A percentile compares a stretch with the other conserved stretches of the same genome.
Evolutionary conservation across 2,329 filamentous ascomycete species (phyloP).

Genomic region (Hymenoscyphus infarciens): DNA sequence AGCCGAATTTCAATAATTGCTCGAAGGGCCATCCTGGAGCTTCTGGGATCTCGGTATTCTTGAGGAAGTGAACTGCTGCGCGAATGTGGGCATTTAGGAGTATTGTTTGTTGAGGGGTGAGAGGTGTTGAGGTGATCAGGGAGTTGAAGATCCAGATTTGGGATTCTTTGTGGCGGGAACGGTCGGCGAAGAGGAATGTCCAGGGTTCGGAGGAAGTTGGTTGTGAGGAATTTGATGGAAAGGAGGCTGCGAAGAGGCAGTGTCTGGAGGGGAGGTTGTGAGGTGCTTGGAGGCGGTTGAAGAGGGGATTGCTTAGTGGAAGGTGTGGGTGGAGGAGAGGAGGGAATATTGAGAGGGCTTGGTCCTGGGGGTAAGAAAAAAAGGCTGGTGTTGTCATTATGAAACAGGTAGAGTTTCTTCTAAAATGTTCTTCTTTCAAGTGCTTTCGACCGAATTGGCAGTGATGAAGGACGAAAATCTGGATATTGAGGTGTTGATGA

Average conservation of each 20-base stretch:
- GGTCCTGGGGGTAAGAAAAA: conserved; percentile 19
- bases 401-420: background rate
- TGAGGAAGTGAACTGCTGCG: conserved; percentile 20
- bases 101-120: conserved; percentile 10
- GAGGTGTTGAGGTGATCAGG: conserved; percentile 17
- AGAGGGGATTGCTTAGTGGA: conserved; percentile 31
- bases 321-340: conserved; percentile 25
- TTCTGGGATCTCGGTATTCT: conserved; percentile 21
- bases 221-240: conserved; percentile 13
- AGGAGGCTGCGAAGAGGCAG: conserved; percentile 33
- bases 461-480: background rate
- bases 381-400: background rate
- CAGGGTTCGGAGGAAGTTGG: conserved; percentile 16
- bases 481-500: background rate
- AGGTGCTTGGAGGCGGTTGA: conserved; percentile 31
- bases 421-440: background rate
- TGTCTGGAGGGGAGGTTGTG: conserved; percentile 29
- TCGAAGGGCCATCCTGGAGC: conserved; percentile 34
- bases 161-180: conserved; percentile 30
- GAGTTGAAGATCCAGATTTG: conserved; percentile 35
- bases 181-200: conserved; percentile 33
- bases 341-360: conserved; percentile 24
- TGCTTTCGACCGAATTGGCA: background rate
- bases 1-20: conserved; percentile 26
- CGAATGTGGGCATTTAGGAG: conserved; percentile 19